Evolutionary conservation across 441 rosid species (phyloP), one percentile per base, ranked within the genome.

Genomic region (Populus hybrid): DNA sequence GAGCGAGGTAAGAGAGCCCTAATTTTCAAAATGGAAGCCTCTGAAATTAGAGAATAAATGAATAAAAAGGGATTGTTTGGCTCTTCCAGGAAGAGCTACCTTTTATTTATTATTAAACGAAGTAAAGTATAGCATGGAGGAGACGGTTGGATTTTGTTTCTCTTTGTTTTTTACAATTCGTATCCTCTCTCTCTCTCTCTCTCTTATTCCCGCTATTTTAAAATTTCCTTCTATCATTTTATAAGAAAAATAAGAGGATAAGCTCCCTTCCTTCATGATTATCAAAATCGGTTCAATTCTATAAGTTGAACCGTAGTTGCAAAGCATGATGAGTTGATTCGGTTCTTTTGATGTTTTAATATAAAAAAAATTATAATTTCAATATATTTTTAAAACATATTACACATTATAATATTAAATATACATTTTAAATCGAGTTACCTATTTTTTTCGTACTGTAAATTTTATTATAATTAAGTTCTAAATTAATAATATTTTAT

Each of bases 1-100:
- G 61, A 61, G 72, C 50, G 24, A 75, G 61, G 69, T 16, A 2
- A 12, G 77, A 82, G 89, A 85, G 88, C 92, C 90, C 84, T 86
- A 87, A 67, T 28, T 28, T 82, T 85, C 80, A 74, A 81, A 86
- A 80, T 61, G 70, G 80, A 69, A 65, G 68, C 38, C 26, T 57
- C 61, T 35, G 24, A 21, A 21, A 20, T 20, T 28, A 10, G 34
- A 34, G 75, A 74, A 38, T 18, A 46, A 69, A 42, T 28, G 68
- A 42, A 73, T 36, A 74, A 75, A 84, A 79, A 74, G 75, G 72
- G 78, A 35, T 85, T 70, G 75, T 14, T 75, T 81, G 86, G 81
- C 84, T 70, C 73, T 85, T 53, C 84, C 84, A 70, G 83, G 81
- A 84, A 82, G 72, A 75, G 79, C 32, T 71, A 61, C 75, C 75